Percentiles rank a stretch among this genome's conserved stretches.
These are phyloP conservation scores for Mucor indicus DNA, from an alignment of 371 early-diverging fungal genomes.

Conservation along the genomic window DNA sequence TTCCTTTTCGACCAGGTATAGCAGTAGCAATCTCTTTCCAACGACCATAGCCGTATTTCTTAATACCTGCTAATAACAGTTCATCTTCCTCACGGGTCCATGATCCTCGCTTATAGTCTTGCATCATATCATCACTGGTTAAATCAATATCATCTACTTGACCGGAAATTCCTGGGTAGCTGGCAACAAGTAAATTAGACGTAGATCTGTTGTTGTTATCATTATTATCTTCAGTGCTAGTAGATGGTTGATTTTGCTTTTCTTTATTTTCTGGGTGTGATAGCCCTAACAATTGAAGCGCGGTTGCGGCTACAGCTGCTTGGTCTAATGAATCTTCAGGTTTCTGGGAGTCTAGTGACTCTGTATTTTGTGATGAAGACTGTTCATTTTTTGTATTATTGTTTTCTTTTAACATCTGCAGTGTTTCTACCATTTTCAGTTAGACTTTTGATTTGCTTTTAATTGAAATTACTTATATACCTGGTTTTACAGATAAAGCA, in stretches of 20 bases:
- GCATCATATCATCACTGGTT: slow-evolving; percentile 24
- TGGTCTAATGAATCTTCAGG: slow-evolving; percentile 18
- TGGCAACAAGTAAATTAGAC: slow-evolving; percentile 36
- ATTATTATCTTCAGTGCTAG: neutral
- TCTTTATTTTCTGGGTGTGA: slow-evolving; percentile 8
- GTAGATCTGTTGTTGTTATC: slow-evolving; percentile 14
- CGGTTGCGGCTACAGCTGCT: slow-evolving; percentile 25
- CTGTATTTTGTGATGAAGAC: neutral
- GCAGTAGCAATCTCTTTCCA: slow-evolving; percentile 45
- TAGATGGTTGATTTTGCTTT: neutral
- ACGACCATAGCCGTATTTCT: slow-evolving; percentile 40
- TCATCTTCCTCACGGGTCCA: slow-evolving; percentile 50
- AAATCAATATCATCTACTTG: slow-evolving; percentile 23
- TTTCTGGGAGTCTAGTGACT: neutral
- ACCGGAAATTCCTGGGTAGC: slow-evolving; percentile 22
- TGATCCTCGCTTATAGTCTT: slow-evolving; percentile 37
- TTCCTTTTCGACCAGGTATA: slow-evolving; percentile 41
- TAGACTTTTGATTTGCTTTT: neutral
- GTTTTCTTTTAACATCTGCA: too few relatives aligned
- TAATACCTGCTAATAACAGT: slow-evolving; percentile 35
- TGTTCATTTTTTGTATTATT: too few relatives aligned
- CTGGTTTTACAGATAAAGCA: slow-evolving; percentile 29
- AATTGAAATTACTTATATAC: slow-evolving; percentile 10
- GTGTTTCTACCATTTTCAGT: neutral
- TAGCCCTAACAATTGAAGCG: slow-evolving; percentile 16